These are phyloP conservation scores for Starmera stellimalicola DNA, from an alignment of 1,139 yeast genomes.

Conservation along the genomic window DNA sequence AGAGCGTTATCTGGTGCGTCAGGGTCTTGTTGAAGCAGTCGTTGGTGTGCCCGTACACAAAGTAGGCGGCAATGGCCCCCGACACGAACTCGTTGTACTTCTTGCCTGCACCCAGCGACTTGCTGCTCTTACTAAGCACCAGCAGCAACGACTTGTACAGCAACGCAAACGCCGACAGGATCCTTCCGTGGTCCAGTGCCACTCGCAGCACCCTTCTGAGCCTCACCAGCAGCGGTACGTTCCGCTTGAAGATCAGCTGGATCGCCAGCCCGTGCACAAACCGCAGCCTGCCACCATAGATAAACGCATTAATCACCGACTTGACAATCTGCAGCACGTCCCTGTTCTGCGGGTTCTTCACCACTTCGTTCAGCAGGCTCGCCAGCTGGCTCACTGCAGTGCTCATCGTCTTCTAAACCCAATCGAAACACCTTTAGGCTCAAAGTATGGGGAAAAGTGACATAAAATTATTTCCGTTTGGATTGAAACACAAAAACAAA, in stretches of 20 bases:
- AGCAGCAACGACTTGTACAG: slow-evolving; percentile 39
- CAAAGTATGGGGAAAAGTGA: too few relatives aligned
- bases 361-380: too few relatives aligned
- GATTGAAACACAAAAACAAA: too few relatives aligned
- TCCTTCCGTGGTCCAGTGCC: slow-evolving; percentile 57
- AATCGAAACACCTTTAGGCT: too few relatives aligned
- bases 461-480: too few relatives aligned
- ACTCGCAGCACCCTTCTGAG: slow-evolving; percentile 42
- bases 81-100: slow-evolving; percentile 40
- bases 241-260: slow-evolving; percentile 43
- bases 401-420: too few relatives aligned
- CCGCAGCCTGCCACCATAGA: slow-evolving; percentile 67
- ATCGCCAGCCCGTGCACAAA: slow-evolving; percentile 69
- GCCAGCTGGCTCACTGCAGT: too few relatives aligned
- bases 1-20: slow-evolving; percentile 51
- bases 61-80: slow-evolving; percentile 54
- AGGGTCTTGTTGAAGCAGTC: slow-evolving; percentile 30
- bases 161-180: slow-evolving; percentile 59
- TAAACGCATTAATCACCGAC: slow-evolving; percentile 32
- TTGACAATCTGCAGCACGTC: slow-evolving; percentile 14
- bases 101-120: neutral
- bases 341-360: slow-evolving; percentile 13
- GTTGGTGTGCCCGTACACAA: slow-evolving; percentile 17
- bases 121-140: slow-evolving; percentile 12
- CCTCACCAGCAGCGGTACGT: slow-evolving; percentile 35